Conservation (phyloP, 2,329 filamentous ascomycete species). For the Rachicladosporium sp. region DNA sequence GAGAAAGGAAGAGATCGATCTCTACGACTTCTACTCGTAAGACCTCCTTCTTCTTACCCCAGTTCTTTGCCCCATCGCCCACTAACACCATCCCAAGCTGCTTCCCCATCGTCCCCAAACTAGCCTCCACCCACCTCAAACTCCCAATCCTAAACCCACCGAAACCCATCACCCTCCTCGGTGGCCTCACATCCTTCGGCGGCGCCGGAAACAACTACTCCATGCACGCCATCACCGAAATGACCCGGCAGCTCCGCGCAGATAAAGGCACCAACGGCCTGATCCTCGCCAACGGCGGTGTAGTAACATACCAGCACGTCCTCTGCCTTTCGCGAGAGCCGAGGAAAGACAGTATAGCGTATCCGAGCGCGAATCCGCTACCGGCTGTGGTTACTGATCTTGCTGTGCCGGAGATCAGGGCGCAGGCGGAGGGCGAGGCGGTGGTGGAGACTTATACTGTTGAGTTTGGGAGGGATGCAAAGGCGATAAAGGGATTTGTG, state of each 20-base stretch:
- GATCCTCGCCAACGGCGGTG: conserved; percentile 53
- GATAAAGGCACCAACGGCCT: conserved; percentile 39
- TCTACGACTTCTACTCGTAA: conserved; percentile 53
- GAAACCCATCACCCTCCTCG: conserved; percentile 49
- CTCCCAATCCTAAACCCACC: conserved; percentile 33
- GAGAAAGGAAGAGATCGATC: conserved; percentile 40
- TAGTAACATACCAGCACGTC: conserved; percentile 53
- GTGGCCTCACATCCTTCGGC: conserved; percentile 56
- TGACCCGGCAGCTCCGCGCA: conserved; percentile 40
- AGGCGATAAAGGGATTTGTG: conserved; percentile 36
- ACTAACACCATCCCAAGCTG: conserved; percentile 33
- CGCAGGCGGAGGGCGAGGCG: conserved; percentile 37
- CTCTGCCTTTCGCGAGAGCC: conserved; percentile 43
- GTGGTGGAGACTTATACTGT: conserved; percentile 51
- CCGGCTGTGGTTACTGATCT: conserved; percentile 31
- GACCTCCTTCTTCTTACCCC: conserved; percentile 3
- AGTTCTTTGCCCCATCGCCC: not conserved
- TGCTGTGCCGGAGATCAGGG: conserved; percentile 28
- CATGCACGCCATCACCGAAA: conserved; percentile 50
- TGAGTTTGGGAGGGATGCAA: conserved; percentile 41
- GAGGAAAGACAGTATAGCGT: conserved; percentile 25
- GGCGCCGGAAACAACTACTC: conserved; percentile 62
- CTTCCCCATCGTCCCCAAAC: conserved; percentile 57
- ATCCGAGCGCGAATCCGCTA: conserved; percentile 37
- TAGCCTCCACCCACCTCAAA: conserved; percentile 49